Evolutionary conservation across 257 asterid species (phyloP).

Genomic region (Verbena officinalis): DNA sequence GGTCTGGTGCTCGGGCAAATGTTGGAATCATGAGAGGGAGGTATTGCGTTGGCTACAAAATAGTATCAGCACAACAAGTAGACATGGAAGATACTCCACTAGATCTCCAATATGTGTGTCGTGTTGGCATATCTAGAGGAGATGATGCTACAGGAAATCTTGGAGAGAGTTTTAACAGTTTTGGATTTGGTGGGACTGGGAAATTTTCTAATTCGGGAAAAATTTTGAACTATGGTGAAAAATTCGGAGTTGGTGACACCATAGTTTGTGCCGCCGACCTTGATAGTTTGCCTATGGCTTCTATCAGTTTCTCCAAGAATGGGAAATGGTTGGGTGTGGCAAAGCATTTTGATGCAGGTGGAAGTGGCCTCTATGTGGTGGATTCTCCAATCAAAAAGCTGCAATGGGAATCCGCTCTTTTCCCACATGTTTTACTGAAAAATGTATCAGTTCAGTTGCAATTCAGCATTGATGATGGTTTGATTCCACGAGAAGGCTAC

Average conservation of each 20-base stretch:
- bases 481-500: slow-evolving; percentile 49
- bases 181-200: slow-evolving; percentile 64
- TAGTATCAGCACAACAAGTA: slow-evolving; percentile 50
- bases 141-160: slow-evolving; percentile 55
- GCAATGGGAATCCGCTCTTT: slow-evolving; percentile 50
- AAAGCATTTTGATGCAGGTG: slow-evolving; percentile 54
- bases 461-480: slow-evolving; percentile 54
- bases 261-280: slow-evolving; percentile 58
- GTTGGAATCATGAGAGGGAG: slow-evolving; percentile 60
- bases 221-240: slow-evolving; percentile 47
- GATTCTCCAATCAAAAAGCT: slow-evolving; percentile 31
- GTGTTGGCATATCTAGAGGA: slow-evolving; percentile 62
- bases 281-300: slow-evolving; percentile 49
- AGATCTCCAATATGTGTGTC: slow-evolving; percentile 49
- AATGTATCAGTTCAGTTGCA: slow-evolving; percentile 58
- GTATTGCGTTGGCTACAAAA: slow-evolving; percentile 68
- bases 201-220: slow-evolving; percentile 46
- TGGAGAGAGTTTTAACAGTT: slow-evolving; percentile 54
- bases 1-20: slow-evolving; percentile 81
- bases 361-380: slow-evolving; percentile 44
- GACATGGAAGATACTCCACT: slow-evolving; percentile 54
- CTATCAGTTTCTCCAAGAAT: slow-evolving; percentile 59
- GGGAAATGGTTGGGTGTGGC: slow-evolving; percentile 64
- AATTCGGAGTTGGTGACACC: slow-evolving; percentile 55
- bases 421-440: slow-evolving; percentile 66